phyloP scores from a whole-genome alignment of 2,329 filamentous ascomycete genomes.

The Tolypocladium tropicale region DNA sequence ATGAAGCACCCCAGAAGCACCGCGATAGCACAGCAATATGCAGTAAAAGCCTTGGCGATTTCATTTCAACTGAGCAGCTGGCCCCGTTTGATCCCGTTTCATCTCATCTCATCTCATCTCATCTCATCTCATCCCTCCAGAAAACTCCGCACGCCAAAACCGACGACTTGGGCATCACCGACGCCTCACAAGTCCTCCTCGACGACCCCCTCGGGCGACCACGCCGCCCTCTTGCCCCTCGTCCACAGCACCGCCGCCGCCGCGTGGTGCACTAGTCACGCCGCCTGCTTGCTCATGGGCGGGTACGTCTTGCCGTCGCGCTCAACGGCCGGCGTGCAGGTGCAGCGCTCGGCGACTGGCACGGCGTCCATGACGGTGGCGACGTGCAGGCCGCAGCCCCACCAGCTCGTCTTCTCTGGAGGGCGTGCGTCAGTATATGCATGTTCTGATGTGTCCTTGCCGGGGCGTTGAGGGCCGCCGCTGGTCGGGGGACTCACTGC shows the following conservation, averaged over 20 bases:
- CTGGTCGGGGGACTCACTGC: conserved; percentile 36
- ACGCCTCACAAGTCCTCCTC: conserved; percentile 13
- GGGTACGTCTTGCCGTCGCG: conserved; percentile 53
- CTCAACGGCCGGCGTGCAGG: conserved; percentile 53
- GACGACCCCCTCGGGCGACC: conserved; percentile 18
- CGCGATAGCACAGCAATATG: neutral
- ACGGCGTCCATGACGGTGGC: conserved; percentile 51
- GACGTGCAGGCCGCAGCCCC: conserved; percentile 54
- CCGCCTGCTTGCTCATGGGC: conserved; percentile 42
- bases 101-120: neutral
- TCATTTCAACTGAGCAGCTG: neutral
- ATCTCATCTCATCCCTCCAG: neutral
- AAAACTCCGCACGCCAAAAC: neutral
- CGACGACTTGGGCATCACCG: too few species aligned
- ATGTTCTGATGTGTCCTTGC: neutral
- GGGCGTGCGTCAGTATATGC: neutral
- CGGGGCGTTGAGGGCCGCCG: conserved; percentile 5
- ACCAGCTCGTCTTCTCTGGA: conserved; percentile 51
- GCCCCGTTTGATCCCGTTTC: neutral
- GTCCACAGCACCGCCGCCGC: conserved; percentile 17
- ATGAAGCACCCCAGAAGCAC: neutral
- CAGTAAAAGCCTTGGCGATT: neutral
- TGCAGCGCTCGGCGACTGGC: conserved; percentile 50
- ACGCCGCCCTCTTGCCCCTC: conserved; percentile 16
- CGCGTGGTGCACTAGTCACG: conserved; percentile 24